Evolutionary conservation across 139 green algal genomes (phyloP), one percentile per base, ranked within the genome.

Genomic region (Chlorella vulgaris): DNA sequence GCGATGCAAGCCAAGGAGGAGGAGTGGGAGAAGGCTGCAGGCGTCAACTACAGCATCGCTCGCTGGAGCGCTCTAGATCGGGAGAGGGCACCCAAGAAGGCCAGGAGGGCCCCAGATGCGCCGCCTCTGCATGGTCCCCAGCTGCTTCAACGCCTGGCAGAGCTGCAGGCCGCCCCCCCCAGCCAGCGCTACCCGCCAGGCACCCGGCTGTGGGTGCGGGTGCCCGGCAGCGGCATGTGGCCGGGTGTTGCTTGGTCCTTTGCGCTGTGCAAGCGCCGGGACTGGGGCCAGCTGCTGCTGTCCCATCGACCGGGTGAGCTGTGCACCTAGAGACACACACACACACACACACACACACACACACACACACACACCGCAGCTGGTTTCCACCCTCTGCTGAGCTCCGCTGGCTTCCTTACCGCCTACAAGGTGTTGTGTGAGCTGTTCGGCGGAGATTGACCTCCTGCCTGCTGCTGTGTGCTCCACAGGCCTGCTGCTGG

Each of bases 211-310:
- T 86, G 75, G 82, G 76, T 71, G 31, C 70, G 70, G 31, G 42
- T 90, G 53, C 31, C 55, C 22, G 85, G 87, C 50, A 85, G 79
- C 67, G 86, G 80, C 26, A 67, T 78, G 35, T 93, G 89, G 89
- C 90, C 90, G 13, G 89, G 67, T 1, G 80, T 91, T 10, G 69
- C 89, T 58, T 93, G 90, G 90, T 67, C 80, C 6, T 63, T 88
- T 7, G 51, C 74, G 0, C 73, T 89, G 35, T 93, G 89, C 81
- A 83, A 75, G 38, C 69, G 76, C 19, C 70, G 69, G 5, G 86
- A 91, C 73, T 75, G 84, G 67, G 73, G 75, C 3, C 81, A 93
- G 43, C 80, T 93, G 31, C 51, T 92, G 26, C 69, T 76, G n/a
- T 69, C 62, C 28, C 87, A 88, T 60, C 43, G 65, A 5, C 53